Base-by-base conservation (phyloP, 2,329 filamentous ascomycete species). In the Apiospora kogelbergensis region DNA sequence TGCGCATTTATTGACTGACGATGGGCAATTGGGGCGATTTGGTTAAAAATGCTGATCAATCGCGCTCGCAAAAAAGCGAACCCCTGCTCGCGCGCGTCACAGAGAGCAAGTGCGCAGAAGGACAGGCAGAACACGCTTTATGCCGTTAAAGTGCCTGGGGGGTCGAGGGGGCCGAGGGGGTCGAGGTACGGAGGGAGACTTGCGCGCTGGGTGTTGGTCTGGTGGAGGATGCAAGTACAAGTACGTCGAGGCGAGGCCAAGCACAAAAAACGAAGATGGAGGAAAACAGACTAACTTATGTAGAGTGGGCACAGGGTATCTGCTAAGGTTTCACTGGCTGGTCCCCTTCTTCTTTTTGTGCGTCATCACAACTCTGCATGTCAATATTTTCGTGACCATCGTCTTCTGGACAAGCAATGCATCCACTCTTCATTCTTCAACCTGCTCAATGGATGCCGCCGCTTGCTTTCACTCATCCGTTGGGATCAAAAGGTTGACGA, bases 61-160 rank as follows among this genome's bases (percentile, higher is more conserved):
- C 65, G 65, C 65, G 65, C 26, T 66, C 65, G 65, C 65, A 44
- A 66, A 66, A 65, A 60, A 33, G 22, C 22, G 9, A n/a, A 66
- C 53, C 65, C 65, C 65, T 66, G 65, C 33, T 24, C 65, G 44
- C 65, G 65, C 65, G 65, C 65, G 65, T 66, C 65, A 66, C 65
- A 24, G 45, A 17, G 44, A 53, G 53, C 7, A 30, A 60, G 26
- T n/a, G 53, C 53, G 17, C 53, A 60, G 22, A 60, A n/a, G 30
- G 2, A n/a, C 26, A 37, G 30, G 53, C 26, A 60, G 53, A 37
- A 60, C 30, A 57, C 48, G 48, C 17, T 60, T 33, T 60, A 60
- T 33, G 53, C 53, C 22, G 26, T 37, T 60, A 60, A 60, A 60
- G 53, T 60, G 53, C 53, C 15, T n/a, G 46, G 45, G n/a, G n/a